Evolutionary conservation across 2,329 filamentous ascomycete genomes (phyloP).

Genomic region (Alternaria sp.): DNA sequence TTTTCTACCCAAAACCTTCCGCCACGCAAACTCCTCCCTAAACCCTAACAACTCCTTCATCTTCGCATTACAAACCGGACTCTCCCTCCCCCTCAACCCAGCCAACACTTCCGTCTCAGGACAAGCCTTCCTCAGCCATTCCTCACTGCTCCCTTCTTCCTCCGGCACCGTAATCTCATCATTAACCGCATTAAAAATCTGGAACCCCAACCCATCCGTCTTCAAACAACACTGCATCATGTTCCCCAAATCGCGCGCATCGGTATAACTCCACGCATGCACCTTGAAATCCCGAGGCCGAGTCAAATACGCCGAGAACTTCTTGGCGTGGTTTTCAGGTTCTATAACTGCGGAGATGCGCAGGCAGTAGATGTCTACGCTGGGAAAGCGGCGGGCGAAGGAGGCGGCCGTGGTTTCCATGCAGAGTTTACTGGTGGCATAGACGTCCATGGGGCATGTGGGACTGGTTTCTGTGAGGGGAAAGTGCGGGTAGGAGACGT

Average conservation of each 20-base stretch:
- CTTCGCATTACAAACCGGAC: constrained; percentile 65
- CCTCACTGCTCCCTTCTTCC: constrained; percentile 49
- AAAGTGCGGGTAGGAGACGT: constrained; percentile 62
- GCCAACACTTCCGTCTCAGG: constrained; percentile 58
- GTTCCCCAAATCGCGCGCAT: constrained; percentile 65
- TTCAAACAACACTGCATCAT: constrained; percentile 63
- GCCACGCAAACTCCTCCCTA: constrained; percentile 63
- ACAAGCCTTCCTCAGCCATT: constrained; percentile 57
- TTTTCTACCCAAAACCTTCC: constrained; percentile 13
- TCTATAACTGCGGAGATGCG: constrained; percentile 66
- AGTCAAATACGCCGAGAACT: constrained; percentile 57
- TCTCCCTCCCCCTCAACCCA: constrained; percentile 62
- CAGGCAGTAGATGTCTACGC: constrained; percentile 64
- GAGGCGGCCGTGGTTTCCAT: constrained; percentile 62
- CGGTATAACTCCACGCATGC: constrained; percentile 67
- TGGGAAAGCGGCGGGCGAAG: constrained; percentile 60
- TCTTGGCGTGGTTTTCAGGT: constrained; percentile 60
- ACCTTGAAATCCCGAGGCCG: constrained; percentile 58
- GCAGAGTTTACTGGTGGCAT: constrained; percentile 65
- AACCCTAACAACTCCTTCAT: constrained; percentile 64
- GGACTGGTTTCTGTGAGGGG: constrained; percentile 65
- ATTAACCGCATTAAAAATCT: constrained; percentile 69
- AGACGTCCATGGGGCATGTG: constrained; percentile 64
- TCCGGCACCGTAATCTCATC: constrained; percentile 59
- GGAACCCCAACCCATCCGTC: constrained; percentile 63